Evolutionary conservation across 495 filamentous ascomycete genomes (phyloP), one percentile per base, ranked within the genome.

Genomic region (Letharia lupina): DNA sequence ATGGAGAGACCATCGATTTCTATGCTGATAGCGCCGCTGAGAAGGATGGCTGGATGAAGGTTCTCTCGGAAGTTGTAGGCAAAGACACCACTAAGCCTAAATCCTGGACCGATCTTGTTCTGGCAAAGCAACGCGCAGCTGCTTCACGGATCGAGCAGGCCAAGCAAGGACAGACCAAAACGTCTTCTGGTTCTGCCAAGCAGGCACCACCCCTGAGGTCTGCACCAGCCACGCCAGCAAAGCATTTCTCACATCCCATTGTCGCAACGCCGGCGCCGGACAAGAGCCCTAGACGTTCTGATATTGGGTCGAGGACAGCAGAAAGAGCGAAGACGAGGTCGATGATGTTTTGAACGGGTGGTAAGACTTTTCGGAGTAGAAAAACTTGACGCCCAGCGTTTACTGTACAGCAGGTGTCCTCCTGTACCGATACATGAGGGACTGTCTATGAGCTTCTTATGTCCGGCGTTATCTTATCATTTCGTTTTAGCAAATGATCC

Each of bases 1-100:
- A 98, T 73, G 94, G 94, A 60, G 94, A 98, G 77, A 86, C 93
- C 50, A 98, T 98, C 68, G 94, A 98, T 75, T 98, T 98, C 77
- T 98, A 98, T 70, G 95, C 94, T 68, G 94, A 98, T 75, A 91
- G 83, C 45, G 80, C 85, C 2, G 83, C 81, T 60, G 87, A 91
- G 70, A 98, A 98, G 75, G 89, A 95, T 18, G 90, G 85, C 62
- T 98, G 94, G 94, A 93, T 98, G 86, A 87, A 87, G 68, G 90
- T 91, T 20, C 85, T 98, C n/a, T 81, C 81, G 2, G 90, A 97
- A 59, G 86, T 89, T 37, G 87, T 96, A 31, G 92, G 92, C 69
- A 87, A 87, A 77, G 89, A 81, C 70, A 73, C 68, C 65, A 74
- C 10, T 71, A 80, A 77, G 69, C 74, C 73, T 69, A 84, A 75